These are phyloP conservation scores for Microbotryum silenes-acaulis DNA, from an alignment of 1,284 basidiomycete genomes.

Conservation along the genomic window DNA sequence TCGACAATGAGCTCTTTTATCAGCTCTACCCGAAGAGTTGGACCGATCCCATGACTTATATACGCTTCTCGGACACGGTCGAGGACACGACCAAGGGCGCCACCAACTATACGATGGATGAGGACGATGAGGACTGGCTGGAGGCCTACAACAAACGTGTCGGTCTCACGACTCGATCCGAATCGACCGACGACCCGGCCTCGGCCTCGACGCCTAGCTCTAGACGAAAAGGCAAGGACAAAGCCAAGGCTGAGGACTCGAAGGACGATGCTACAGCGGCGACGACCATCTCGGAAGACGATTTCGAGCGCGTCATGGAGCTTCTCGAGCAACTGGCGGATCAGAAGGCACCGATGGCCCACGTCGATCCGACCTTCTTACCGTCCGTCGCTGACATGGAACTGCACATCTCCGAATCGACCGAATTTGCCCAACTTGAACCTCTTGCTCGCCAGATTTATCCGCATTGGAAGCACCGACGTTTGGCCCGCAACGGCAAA, in stretches of 20 bases:
- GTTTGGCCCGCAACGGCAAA: slow-evolving; percentile 64
- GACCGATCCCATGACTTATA: slow-evolving; percentile 69
- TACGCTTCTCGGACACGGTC: slow-evolving; percentile 77
- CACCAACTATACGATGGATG: slow-evolving; percentile 89
- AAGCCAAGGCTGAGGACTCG: slow-evolving; percentile 38
- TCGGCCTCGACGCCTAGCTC: neutral
- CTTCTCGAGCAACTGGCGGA: slow-evolving; percentile 86
- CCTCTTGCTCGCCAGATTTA: slow-evolving; percentile 63
- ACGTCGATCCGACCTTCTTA: slow-evolving; percentile 48
- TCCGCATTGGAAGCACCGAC: slow-evolving; percentile 71
- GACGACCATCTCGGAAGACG: slow-evolving; percentile 68
- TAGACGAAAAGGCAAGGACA: slow-evolving; percentile 40
- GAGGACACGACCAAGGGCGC: slow-evolving; percentile 62
- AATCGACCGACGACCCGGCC: neutral
- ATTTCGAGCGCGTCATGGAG: slow-evolving; percentile 93
- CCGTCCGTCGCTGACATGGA: slow-evolving; percentile 1
- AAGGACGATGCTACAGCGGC: slow-evolving; percentile 47
- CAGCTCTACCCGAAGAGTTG: slow-evolving; percentile 63
- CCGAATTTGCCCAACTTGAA: no score
- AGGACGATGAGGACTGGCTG: slow-evolving; percentile 91
- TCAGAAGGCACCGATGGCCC: slow-evolving; percentile 80
- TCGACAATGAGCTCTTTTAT: slow-evolving; percentile 56
- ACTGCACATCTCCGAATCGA: no score
- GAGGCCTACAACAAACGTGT: slow-evolving; percentile 62
- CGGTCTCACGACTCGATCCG: slow-evolving; percentile 3